Percentiles rank a stretch among this genome's conserved stretches.
phyloP scores from a whole-genome alignment of 129 eudicot genomes.

The Flaveria bidentis region DNA sequence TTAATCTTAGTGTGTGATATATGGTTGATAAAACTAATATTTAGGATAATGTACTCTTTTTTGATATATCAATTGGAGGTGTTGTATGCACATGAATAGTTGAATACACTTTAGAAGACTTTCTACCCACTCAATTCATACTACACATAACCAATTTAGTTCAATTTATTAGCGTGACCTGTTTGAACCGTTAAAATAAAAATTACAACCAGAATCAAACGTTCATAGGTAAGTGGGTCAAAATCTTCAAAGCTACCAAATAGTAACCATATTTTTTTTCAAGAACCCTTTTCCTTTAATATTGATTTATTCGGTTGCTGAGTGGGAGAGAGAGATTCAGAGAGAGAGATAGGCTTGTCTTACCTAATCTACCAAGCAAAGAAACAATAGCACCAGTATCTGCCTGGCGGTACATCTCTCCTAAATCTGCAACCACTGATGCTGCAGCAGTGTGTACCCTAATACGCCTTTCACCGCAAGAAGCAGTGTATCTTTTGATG shows the following conservation, averaged over 20 bases:
- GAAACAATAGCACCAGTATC: slow-evolving; percentile 94
- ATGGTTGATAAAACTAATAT: neutral
- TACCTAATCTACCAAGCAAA: slow-evolving; percentile 85
- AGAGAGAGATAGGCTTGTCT: neutral
- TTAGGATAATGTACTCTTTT: neutral
- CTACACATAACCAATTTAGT: neutral
- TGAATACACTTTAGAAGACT: neutral
- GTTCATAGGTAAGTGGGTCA: neutral
- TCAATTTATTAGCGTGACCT: neutral
- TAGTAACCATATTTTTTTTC: neutral
- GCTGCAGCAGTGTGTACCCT: slow-evolving; percentile 99
- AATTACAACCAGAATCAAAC: neutral
- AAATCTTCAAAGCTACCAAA: slow-evolving; percentile 1
- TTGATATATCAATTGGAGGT: neutral
- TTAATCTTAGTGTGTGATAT: neutral
- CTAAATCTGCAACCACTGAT: slow-evolving; percentile 89
- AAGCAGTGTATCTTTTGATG: slow-evolving; percentile 77
- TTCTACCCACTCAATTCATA: neutral
- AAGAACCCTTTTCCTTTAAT: neutral
- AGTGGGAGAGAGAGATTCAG: neutral
- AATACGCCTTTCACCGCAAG: slow-evolving; percentile 97
- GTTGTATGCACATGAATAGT: neutral
- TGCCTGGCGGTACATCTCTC: slow-evolving; percentile 98
- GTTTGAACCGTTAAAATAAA: slow-evolving; percentile 5
- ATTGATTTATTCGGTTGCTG: neutral